These are phyloP conservation scores for Verticillium alfalfae DNA, from an alignment of 2,329 filamentous ascomycete species.

Conservation along the genomic window DNA sequence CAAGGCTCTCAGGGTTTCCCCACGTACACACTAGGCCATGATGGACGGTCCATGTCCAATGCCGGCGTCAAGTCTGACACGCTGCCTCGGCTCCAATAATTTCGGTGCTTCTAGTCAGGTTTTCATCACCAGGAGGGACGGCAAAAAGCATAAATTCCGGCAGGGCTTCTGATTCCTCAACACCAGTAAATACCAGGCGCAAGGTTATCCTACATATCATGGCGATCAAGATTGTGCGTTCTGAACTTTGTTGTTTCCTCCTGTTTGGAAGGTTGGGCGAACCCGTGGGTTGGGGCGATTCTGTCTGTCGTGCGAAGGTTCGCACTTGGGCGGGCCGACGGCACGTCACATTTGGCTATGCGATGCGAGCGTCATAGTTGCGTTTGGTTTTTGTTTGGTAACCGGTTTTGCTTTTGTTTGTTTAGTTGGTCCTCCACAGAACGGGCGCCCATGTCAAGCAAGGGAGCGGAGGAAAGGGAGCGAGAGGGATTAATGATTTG, in stretches of 20 bases:
- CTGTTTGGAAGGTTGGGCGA: background rate
- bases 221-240: background rate
- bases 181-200: background rate
- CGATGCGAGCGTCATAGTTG: too few relatives aligned
- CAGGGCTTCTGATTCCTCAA: background rate
- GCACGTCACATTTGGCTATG: too few relatives aligned
- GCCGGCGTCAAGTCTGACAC: constrained; percentile 7
- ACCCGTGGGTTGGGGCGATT: background rate
- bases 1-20: constrained; percentile 23
- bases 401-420: too few relatives aligned
- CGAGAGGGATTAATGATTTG: background rate
- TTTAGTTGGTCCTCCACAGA: too few relatives aligned
- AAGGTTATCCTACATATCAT: background rate
- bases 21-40: constrained; percentile 23
- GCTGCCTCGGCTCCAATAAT: background rate
- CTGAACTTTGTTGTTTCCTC: background rate
- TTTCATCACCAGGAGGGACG: too few relatives aligned
- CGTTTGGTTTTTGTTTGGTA: too few relatives aligned
- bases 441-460: background rate
- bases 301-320: too few relatives aligned
- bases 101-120: background rate
- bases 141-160: background rate
- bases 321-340: too few relatives aligned
- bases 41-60: constrained; percentile 21
- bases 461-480: background rate